Evolutionary conservation across 495 filamentous ascomycete genomes (phyloP), one percentile per base, ranked within the genome.

Genomic region (Hypoxylon trugodes): DNA sequence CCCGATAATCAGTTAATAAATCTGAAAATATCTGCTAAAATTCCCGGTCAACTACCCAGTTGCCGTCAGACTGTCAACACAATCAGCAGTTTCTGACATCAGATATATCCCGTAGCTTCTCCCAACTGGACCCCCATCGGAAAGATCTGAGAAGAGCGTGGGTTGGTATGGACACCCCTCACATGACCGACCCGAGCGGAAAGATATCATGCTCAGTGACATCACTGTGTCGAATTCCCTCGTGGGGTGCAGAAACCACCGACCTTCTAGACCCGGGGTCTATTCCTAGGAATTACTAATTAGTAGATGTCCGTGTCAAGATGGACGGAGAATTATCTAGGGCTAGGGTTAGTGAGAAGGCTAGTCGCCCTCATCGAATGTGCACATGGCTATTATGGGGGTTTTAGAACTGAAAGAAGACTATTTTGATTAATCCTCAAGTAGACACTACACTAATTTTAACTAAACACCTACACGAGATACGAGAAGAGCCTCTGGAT

Each of bases 181-280:
- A 19, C 26, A 51, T 18, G 25, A 49, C 25, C 25, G 35, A 35
- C 45, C 52, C 48, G 35, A 33, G 40, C n/a, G 45, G 3, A 48
- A 41, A 12, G 24, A 36, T 4, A 21, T 26, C 13, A 49, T 59
- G 54, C 47, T 19, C 43, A 16, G 61, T 65, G 61, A 65, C 61
- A 65, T 65, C 61, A 65, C 35, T 28, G 45, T 25, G 26, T 32
- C n/a, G n/a, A 18, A 52, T 15, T 35, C 10, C 16, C 18, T 54
- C 49, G 61, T 41, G 47, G 61, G 54, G 47, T 59, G 42, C 54
- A 52, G 48, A 10, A 30, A 30, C 10, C 38, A 48, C 41, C 46
- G 32, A 65, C 19, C 35, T 26, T 52, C 46, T 59, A 59, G 53
- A 37, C 26, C 13, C 32, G n/a, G 53, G 33, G n/a, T 22, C 46